These are phyloP conservation scores for Apiospora arundinis DNA, from an alignment of 2,329 filamentous ascomycete genomes.

Conservation along the genomic window DNA sequence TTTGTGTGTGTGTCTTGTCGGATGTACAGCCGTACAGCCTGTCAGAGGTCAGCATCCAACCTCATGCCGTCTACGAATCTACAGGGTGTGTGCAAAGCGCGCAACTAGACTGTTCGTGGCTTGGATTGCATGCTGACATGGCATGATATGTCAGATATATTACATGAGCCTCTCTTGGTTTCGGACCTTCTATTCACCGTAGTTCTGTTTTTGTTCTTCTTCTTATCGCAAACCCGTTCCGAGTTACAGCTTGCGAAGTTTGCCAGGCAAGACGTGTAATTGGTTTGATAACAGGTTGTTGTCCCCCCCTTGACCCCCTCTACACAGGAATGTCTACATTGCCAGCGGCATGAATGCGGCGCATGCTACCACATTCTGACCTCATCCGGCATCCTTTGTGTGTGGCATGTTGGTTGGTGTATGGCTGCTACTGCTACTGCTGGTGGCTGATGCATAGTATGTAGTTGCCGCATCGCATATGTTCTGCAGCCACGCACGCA, in stretches of 20 bases:
- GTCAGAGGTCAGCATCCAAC: background rate
- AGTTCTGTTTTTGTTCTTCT: background rate
- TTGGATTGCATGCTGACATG: slow-evolving; percentile 17
- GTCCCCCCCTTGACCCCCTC: too few relatives aligned
- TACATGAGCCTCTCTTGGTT: slow-evolving; percentile 2
- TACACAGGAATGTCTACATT: background rate
- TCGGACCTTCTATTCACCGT: slow-evolving; percentile 4
- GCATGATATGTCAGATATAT: slow-evolving; percentile 1
- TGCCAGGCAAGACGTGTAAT: background rate
- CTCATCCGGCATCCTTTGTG: slow-evolving; percentile 1
- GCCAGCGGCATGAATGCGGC: background rate
- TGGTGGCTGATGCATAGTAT: background rate
- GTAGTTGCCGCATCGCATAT: background rate
- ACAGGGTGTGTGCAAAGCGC: background rate
- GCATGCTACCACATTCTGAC: slow-evolving; percentile 5
- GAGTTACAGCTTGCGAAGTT: background rate
- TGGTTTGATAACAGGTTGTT: background rate
- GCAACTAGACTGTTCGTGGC: background rate
- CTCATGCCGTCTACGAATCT: background rate
- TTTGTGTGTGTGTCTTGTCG: background rate
- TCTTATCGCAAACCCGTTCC: background rate
- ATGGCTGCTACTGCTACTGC: background rate
- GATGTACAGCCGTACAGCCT: background rate
- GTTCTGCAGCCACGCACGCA: background rate
- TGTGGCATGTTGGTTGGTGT: background rate